Evolutionary conservation across 306 rosid species (phyloP).

Genomic region (Corylus americana): DNA sequence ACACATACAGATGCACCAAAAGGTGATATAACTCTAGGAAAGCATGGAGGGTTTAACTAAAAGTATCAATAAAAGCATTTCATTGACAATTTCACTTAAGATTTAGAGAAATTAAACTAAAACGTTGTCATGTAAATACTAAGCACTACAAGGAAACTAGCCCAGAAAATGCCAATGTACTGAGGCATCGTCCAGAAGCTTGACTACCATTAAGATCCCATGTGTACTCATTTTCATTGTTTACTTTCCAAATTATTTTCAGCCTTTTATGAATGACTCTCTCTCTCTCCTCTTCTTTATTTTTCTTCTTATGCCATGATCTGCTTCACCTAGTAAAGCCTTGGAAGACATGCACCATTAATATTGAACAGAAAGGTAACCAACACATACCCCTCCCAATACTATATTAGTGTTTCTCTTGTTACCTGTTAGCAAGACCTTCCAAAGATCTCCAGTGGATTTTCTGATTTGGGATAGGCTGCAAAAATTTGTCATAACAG

Average conservation of each 20-base stretch:
- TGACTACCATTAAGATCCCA: background rate
- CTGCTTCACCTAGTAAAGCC: constrained; percentile 1
- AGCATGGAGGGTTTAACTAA: background rate
- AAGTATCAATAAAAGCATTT: background rate
- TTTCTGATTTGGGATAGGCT: constrained; percentile 93
- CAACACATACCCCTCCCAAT: constrained; percentile 16
- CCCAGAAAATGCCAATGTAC: background rate
- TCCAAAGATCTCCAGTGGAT: constrained; percentile 95
- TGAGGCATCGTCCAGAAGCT: background rate
- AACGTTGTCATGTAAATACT: background rate
- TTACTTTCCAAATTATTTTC: background rate
- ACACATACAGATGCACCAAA: background rate
- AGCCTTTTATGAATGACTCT: background rate
- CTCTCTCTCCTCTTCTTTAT: background rate
- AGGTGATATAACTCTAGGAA: background rate
- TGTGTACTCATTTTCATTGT: background rate
- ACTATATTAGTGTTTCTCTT: constrained; percentile 2
- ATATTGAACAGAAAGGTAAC: constrained; percentile 14
- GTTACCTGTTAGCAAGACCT: constrained; percentile 95
- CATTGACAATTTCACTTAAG: background rate
- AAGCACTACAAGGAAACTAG: background rate
- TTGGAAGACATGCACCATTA: constrained; percentile 2
- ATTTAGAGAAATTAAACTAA: background rate
- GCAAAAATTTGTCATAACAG: constrained; percentile 41
- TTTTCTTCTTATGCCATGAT: background rate